These are phyloP conservation scores for Ogataea minuta DNA, from an alignment of 805 yeast species.

Conservation along the genomic window DNA sequence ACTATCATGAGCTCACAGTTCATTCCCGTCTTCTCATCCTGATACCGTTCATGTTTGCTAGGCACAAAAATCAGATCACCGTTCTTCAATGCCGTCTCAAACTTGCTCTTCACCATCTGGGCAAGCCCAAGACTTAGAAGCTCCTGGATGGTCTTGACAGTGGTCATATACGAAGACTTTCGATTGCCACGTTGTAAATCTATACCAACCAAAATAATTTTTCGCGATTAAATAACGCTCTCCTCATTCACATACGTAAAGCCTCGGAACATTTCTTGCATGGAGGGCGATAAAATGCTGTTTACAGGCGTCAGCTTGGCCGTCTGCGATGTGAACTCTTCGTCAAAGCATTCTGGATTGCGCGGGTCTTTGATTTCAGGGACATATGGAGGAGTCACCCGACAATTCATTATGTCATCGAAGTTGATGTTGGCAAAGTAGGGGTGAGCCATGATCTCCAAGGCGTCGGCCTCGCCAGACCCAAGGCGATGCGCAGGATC, in stretches of 20 bases:
- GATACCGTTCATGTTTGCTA: slow-evolving; percentile 20
- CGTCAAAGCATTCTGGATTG: slow-evolving; percentile 90
- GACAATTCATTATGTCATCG: slow-evolving; percentile 72
- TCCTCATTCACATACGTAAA: slow-evolving; percentile 83
- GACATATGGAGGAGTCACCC: slow-evolving; percentile 82
- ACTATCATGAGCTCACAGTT: slow-evolving; percentile 34
- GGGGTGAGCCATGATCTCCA: slow-evolving; percentile 92
- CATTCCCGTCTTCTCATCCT: slow-evolving; percentile 25
- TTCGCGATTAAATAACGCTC: slow-evolving; percentile 15
- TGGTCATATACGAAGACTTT: slow-evolving; percentile 11
- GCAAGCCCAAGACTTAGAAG: slow-evolving; percentile 16
- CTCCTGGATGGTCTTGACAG: slow-evolving; percentile 21
- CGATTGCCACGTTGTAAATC: slow-evolving; percentile 1
- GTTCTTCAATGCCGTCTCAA: slow-evolving; percentile 24
- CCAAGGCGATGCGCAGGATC: slow-evolving; percentile 87
- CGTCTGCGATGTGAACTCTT: slow-evolving; percentile 90
- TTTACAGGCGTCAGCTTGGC: slow-evolving; percentile 95
- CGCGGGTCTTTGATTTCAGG: slow-evolving; percentile 87
- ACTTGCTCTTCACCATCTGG: slow-evolving; percentile 17
- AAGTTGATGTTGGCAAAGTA: slow-evolving; percentile 88
- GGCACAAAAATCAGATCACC: slow-evolving; percentile 28
- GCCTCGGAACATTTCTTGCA: slow-evolving; percentile 97
- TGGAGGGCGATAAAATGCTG: slow-evolving; percentile 75
- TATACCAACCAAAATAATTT: background rate
- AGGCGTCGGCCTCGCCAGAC: slow-evolving; percentile 82